These are phyloP conservation scores for Diaporthe citriasiana DNA, from an alignment of 2,329 filamentous ascomycete genomes.

Conservation along the genomic window DNA sequence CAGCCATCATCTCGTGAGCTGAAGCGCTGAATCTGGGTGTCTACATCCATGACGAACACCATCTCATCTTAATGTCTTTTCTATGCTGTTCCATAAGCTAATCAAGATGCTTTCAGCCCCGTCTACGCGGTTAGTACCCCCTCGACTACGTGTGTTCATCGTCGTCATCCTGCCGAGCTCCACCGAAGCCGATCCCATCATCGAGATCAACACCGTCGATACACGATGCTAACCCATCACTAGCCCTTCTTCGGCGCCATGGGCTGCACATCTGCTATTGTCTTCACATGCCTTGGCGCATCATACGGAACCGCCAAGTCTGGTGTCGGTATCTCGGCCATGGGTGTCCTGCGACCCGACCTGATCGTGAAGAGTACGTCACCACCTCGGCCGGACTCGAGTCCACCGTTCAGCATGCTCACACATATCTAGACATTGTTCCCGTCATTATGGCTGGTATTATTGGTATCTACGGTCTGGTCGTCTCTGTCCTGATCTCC, in stretches of 20 bases:
- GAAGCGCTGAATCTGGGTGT: slow-evolving; percentile 47
- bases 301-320: slow-evolving; percentile 87
- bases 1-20: slow-evolving; percentile 32
- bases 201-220: slow-evolving; percentile 35
- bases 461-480: slow-evolving; percentile 97
- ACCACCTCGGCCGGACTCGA: not conserved
- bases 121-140: slow-evolving; percentile 94
- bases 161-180: slow-evolving; percentile 46
- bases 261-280: slow-evolving; percentile 82
- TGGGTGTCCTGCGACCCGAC: slow-evolving; percentile 98
- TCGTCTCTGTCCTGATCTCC: slow-evolving; percentile 89
- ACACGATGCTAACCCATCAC: slow-evolving; percentile 52
- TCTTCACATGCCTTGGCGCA: slow-evolving; percentile 66
- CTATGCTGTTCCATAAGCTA: slow-evolving; percentile 57
- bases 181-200: slow-evolving; percentile 46
- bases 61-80: slow-evolving; percentile 25
- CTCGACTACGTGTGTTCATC: slow-evolving; percentile 38
- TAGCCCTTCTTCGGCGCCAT: slow-evolving; percentile 95
- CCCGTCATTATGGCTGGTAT: slow-evolving; percentile 99
- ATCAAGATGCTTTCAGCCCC: slow-evolving; percentile 74
- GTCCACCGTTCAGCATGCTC: slow-evolving; percentile 42
- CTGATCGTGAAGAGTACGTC: slow-evolving; percentile 98
- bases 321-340: slow-evolving; percentile 97
- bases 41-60: slow-evolving; percentile 44
- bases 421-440: slow-evolving; percentile 82